A percentile compares a stretch with the other conserved stretches of the same genome.
These are phyloP conservation scores for Prunus mira DNA, from an alignment of 306 rosid species.

Conservation along the genomic window DNA sequence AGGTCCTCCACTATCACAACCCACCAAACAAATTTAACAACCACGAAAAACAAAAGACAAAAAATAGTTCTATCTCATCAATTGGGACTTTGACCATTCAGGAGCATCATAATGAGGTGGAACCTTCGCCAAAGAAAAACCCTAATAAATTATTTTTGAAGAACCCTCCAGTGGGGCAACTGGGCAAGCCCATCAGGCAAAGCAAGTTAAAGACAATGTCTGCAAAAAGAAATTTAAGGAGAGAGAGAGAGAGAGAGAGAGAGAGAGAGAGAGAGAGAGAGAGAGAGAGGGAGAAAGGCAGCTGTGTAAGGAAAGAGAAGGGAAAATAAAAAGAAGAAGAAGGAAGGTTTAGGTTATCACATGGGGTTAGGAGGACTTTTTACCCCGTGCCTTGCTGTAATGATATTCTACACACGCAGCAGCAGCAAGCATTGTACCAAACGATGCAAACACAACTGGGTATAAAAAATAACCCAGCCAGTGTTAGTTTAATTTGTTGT, in stretches of 20 bases:
- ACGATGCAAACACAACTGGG: slow-evolving; percentile 16
- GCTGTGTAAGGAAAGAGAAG: too few relatives aligned
- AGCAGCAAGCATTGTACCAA: slow-evolving; percentile 13
- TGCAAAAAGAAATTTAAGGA: not conserved
- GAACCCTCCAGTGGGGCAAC: not conserved
- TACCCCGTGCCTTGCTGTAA: slow-evolving; percentile 37
- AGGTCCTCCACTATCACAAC: not conserved
- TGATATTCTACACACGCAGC: slow-evolving; percentile 23
- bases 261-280: not conserved
- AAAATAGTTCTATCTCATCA: not conserved
- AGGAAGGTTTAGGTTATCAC: slow-evolving; percentile 29
- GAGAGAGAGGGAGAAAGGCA: too few relatives aligned
- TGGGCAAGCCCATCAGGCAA: not conserved
- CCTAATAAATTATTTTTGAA: not conserved
- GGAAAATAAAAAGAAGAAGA: slow-evolving; percentile 1
- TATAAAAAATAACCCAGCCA: not conserved
- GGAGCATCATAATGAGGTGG: not conserved
- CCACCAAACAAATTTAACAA: not conserved
- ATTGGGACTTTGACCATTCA: slow-evolving; percentile 28
- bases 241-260: not conserved
- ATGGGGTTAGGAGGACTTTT: slow-evolving; percentile 21
- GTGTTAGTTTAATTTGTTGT: slow-evolving; percentile 24
- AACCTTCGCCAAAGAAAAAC: not conserved
- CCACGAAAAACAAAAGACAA: not conserved
- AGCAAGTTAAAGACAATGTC: not conserved